These are phyloP conservation scores for Pseudopediastrum boryanum DNA, from an alignment of 139 green algal genomes.

Conservation along the genomic window DNA sequence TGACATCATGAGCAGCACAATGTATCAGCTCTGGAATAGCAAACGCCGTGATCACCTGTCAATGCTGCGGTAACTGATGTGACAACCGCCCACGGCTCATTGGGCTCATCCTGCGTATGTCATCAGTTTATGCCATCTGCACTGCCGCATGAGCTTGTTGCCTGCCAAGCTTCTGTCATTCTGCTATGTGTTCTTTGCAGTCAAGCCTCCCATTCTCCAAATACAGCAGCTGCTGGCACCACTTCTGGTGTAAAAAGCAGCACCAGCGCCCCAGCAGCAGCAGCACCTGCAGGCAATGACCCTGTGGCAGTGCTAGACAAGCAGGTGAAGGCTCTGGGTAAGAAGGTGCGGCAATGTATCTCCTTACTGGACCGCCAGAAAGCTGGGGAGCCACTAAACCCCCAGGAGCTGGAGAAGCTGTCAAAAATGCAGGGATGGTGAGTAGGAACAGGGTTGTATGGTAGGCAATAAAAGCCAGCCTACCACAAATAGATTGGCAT, in stretches of 20 bases:
- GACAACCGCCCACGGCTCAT: too few species aligned
- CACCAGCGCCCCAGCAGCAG: neutral
- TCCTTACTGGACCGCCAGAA: constrained; percentile 37
- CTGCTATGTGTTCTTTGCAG: too few species aligned
- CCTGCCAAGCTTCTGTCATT: neutral
- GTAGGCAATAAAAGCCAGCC: too few species aligned
- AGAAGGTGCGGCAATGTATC: constrained; percentile 53
- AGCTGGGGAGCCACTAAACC: constrained; percentile 45
- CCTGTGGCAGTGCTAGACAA: constrained; percentile 17
- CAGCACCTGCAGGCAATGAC: neutral
- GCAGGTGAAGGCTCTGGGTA: constrained; percentile 32
- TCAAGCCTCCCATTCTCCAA: too few species aligned
- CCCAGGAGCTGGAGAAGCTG: constrained; percentile 60
- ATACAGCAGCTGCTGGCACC: neutral
- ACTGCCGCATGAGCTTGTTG: neutral
- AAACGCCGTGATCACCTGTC: too few species aligned
- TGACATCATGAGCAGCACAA: neutral
- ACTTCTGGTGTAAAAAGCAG: neutral
- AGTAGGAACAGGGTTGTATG: too few species aligned
- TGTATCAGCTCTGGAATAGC: neutral
- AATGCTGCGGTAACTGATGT: too few species aligned
- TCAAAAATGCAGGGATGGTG: constrained; percentile 45
- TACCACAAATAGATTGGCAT: too few species aligned
- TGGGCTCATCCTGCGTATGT: neutral
- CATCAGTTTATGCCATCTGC: neutral